These are phyloP conservation scores for Capsicum pubescens DNA, from an alignment of 257 asterid genomes.

Conservation along the genomic window DNA sequence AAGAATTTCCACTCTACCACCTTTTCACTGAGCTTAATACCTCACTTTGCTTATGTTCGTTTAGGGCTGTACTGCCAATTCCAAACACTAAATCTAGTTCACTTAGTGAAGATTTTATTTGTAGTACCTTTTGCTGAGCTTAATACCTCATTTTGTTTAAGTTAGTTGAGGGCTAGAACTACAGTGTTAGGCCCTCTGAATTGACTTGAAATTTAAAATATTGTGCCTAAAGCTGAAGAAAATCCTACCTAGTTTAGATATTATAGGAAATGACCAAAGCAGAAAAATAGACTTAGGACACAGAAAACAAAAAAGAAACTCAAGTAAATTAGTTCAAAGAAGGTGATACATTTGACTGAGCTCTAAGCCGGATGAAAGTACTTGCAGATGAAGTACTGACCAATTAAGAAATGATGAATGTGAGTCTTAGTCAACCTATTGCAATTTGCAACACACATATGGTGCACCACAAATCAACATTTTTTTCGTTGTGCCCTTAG, in stretches of 20 bases:
- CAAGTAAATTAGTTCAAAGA: slow-evolving; percentile 21
- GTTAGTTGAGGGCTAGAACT: too few relatives aligned
- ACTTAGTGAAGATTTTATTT: too few relatives aligned
- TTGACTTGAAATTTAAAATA: neutral
- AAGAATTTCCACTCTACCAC: too few relatives aligned
- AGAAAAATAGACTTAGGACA: too few relatives aligned
- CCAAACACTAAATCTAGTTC: neutral
- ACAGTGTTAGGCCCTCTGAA: slow-evolving; percentile 12
- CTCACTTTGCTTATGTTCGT: too few relatives aligned
- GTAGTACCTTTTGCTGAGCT: too few relatives aligned
- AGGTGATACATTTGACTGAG: slow-evolving; percentile 6
- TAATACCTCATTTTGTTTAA: too few relatives aligned
- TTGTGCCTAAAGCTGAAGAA: slow-evolving; percentile 19
- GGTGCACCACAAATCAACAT: neutral
- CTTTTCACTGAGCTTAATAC: too few relatives aligned
- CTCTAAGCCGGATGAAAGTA: slow-evolving; percentile 12
- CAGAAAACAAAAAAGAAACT: too few relatives aligned
- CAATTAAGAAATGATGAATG: neutral
- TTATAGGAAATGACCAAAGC: too few relatives aligned
- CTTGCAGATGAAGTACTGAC: neutral
- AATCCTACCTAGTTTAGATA: neutral
- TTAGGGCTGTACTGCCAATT: neutral
- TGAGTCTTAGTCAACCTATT: neutral
- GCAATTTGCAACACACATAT: neutral
- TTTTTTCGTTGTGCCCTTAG: neutral